These are phyloP conservation scores for Metschnikowia lochheadii DNA, from an alignment of 805 yeast species.

Conservation along the genomic window DNA sequence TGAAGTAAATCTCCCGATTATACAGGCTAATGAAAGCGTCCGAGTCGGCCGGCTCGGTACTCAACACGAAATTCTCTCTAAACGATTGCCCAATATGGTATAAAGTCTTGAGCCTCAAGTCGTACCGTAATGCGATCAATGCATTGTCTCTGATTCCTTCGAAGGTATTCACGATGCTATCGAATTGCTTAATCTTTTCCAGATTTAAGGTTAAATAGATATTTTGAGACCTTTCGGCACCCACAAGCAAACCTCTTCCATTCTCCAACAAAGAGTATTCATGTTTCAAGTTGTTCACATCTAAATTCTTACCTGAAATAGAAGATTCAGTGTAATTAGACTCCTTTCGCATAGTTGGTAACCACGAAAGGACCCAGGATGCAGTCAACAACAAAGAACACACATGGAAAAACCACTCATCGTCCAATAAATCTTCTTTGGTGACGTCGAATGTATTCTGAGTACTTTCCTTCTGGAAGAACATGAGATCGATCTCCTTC, in stretches of 20 bases:
- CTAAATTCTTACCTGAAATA: conserved; percentile 11
- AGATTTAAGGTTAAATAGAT: conserved; percentile 32
- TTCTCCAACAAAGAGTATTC: conserved; percentile 42
- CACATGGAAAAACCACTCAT: conserved; percentile 46
- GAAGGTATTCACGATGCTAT: conserved; percentile 30
- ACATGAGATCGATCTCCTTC: conserved; percentile 28
- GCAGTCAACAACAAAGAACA: conserved; percentile 52
- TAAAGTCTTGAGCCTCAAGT: conserved; percentile 50
- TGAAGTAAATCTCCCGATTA: conserved; percentile 45
- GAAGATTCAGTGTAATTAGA: conserved; percentile 25
- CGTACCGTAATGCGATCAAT: conserved; percentile 51
- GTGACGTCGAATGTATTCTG: conserved; percentile 28
- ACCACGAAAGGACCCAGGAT: conserved; percentile 56
- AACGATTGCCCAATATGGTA: conserved; percentile 50
- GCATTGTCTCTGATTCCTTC: conserved; percentile 34
- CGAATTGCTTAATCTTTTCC: conserved; percentile 32
- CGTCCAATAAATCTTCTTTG: conserved; percentile 53
- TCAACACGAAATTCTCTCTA: conserved; percentile 47
- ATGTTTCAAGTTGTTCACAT: conserved; percentile 32
- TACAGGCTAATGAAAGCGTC: conserved; percentile 51
- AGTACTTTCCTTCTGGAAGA: conserved; percentile 16
- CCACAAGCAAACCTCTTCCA: conserved; percentile 24
- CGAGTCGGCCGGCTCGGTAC: conserved; percentile 55
- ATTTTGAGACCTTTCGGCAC: conserved; percentile 22
- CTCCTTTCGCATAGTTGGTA: conserved; percentile 48